Percentiles rank a stretch among this genome's conserved stretches.
These are phyloP conservation scores for Beta lomatogona DNA, from an alignment of 179 eudicot genomes.

Conservation along the genomic window DNA sequence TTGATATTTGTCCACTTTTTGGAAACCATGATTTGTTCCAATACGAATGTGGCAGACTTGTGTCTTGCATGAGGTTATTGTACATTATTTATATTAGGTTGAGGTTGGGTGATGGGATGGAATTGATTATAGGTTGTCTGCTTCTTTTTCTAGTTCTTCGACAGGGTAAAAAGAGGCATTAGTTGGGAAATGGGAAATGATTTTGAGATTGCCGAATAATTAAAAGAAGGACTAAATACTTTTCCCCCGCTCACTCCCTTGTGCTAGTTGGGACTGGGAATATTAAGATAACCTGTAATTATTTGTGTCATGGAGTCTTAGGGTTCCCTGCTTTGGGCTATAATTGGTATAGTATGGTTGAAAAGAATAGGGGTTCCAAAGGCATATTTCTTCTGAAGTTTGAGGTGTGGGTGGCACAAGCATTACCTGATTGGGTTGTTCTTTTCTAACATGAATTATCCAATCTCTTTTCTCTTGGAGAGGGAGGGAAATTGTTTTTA, in stretches of 20 bases:
- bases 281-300: too few relatives aligned
- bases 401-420: too few relatives aligned
- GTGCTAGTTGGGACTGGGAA: background rate
- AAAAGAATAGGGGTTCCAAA: background rate
- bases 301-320: background rate
- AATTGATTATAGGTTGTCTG: background rate
- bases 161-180: background rate
- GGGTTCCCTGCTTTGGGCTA: background rate
- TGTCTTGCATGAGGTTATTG: constrained; percentile 1
- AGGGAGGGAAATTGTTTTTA: too few relatives aligned
- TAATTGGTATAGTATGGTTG: background rate
- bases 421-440: too few relatives aligned
- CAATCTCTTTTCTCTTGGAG: too few relatives aligned
- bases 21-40: background rate
- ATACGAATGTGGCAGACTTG: background rate
- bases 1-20: background rate
- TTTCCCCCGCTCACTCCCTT: background rate
- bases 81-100: background rate
- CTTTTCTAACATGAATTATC: too few relatives aligned
- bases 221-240: background rate
- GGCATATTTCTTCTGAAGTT: background rate
- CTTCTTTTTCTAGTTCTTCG: background rate
- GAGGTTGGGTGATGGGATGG: background rate
- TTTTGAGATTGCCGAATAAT: background rate
- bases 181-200: background rate